A percentile compares a stretch with the other conserved stretches of the same genome.
These are phyloP conservation scores for Cucurbita argyrosperma DNA, from an alignment of 306 rosid genomes.

Conservation along the genomic window DNA sequence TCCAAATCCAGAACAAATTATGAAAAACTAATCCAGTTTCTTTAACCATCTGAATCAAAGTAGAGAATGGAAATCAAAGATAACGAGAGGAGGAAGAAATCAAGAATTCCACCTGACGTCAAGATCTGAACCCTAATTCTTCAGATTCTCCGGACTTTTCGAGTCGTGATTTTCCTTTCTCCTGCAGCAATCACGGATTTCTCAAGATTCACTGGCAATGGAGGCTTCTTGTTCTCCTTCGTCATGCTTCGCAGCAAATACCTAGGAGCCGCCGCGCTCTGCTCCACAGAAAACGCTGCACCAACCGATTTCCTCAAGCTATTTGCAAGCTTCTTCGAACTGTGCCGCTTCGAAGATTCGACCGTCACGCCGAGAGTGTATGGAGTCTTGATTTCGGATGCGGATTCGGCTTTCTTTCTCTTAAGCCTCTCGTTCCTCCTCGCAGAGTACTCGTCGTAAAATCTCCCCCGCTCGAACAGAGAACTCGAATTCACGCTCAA, in stretches of 20 bases:
- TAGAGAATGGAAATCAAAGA: neutral
- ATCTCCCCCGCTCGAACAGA: conserved; percentile 59
- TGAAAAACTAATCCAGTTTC: neutral
- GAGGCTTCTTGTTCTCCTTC: conserved; percentile 76
- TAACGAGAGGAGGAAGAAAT: neutral
- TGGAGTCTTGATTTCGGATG: conserved; percentile 10
- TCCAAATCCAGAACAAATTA: neutral
- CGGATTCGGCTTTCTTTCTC: conserved; percentile 32
- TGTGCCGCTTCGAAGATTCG: conserved; percentile 52
- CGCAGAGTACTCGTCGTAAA: conserved; percentile 74
- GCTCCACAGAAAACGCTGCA: conserved; percentile 38
- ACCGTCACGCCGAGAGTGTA: conserved; percentile 50
- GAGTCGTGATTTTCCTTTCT: conserved; percentile 20
- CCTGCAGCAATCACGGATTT: conserved; percentile 12
- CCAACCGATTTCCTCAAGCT: conserved; percentile 58
- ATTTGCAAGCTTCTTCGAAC: conserved; percentile 33
- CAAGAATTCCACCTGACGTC: conserved; percentile 6
- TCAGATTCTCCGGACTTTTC: conserved; percentile 28
- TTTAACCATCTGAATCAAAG: neutral
- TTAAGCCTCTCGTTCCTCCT: conserved; percentile 78
- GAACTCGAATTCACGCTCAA: conserved; percentile 4
- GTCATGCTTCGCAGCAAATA: conserved; percentile 76
- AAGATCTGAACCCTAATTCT: neutral
- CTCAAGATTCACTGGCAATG: conserved; percentile 24
- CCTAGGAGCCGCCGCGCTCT: conserved; percentile 44